Evolutionary conservation across 768 basidiomycete species (phyloP).

Genomic region (Phanerochaete carnosa): DNA sequence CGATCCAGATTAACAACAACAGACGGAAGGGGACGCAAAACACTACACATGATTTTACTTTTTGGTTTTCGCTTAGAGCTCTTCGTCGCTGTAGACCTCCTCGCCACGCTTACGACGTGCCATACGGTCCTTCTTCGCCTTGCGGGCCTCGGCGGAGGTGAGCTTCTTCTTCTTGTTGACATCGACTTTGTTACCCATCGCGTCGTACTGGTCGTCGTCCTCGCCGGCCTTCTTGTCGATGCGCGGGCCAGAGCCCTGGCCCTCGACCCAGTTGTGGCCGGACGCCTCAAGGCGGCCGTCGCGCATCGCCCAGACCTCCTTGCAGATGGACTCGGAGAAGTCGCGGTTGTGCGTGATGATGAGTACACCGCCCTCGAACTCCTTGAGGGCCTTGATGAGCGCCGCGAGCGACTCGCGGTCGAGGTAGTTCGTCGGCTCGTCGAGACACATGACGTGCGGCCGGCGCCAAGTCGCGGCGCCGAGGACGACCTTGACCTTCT

Average conservation of each 20-base stretch:
- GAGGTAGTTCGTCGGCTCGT: constrained; percentile 99
- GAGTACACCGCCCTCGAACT: constrained; percentile 97
- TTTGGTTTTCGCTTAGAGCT: constrained; percentile 27
- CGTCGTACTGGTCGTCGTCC: constrained; percentile 90
- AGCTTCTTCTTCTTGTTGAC: constrained; percentile 84
- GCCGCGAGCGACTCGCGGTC: constrained; percentile 99
- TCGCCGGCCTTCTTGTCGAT: constrained; percentile 94
- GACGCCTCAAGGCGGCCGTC: constrained; percentile 96
- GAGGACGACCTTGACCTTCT: constrained; percentile 99
- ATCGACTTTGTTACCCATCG: constrained; percentile 97
- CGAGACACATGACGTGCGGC: constrained; percentile 95
- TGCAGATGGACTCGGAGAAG: constrained; percentile 98
- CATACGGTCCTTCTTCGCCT: constrained; percentile 96
- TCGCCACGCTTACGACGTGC: constrained; percentile 85
- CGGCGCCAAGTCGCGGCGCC: constrained; percentile 99
- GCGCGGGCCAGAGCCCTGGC: constrained; percentile 90
- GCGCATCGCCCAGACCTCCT: constrained; percentile 99
- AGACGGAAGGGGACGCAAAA: neutral
- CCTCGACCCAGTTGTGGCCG: constrained; percentile 99
- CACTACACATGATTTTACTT: neutral
- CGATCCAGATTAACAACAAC: neutral
- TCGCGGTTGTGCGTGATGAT: constrained; percentile 98
- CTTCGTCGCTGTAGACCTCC: constrained; percentile 64
- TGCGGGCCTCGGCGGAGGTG: constrained; percentile 78
- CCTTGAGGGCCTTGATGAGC: constrained; percentile 96